Base-by-base conservation (phyloP, 768 basidiomycete species). In the Inosperma sp. region DNA sequence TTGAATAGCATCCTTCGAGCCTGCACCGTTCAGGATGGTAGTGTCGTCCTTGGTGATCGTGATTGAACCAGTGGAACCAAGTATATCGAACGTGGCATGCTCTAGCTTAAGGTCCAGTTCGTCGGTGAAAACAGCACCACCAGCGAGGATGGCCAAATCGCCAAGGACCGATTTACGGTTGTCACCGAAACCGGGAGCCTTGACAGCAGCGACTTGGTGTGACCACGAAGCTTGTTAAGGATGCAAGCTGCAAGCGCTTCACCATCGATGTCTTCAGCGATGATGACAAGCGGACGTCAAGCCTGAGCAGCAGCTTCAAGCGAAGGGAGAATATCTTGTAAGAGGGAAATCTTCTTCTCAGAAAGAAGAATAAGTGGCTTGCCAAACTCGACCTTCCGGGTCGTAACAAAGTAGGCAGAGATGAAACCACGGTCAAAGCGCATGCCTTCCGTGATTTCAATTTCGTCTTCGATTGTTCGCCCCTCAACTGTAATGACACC, bases 311-410 rank as follows among this genome's bases (percentile, higher is more conserved):
- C 85, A 39, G 78, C 75, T 68, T 93, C 89, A 57, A 97, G 82
- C 0, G 90, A 78, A 27, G 95, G 95, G 35, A 98, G 84, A 63
- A 98, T 93, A n/a, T n/a, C n/a, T n/a, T n/a, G n/a, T n/a, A n/a
- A n/a, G n/a, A n/a, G n/a, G n/a, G n/a, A n/a, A n/a, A 98, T 97
- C 79, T 98, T 98, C 84, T 96, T 97, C 76, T 98, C 95, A 52
- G 84, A 87, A 47, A 98, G 79, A 41, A 97, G 83, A 62, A 98
- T 84, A 61, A 84, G 72, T 14, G 95, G 95, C 74, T 97, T 97
- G 75, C 97, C 95, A 56, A 96, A 88, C 68, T 98, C 94, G 74
- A 86, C 88, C 68, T 88, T 92, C 68, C 97, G 95, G 37, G 79
- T 65, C 81, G 95, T 97, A 72, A 98, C 84, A 69, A 98, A 95